These are phyloP conservation scores for Debaryomyces robertsiae DNA, from an alignment of 1,139 yeast species.

Conservation along the genomic window DNA sequence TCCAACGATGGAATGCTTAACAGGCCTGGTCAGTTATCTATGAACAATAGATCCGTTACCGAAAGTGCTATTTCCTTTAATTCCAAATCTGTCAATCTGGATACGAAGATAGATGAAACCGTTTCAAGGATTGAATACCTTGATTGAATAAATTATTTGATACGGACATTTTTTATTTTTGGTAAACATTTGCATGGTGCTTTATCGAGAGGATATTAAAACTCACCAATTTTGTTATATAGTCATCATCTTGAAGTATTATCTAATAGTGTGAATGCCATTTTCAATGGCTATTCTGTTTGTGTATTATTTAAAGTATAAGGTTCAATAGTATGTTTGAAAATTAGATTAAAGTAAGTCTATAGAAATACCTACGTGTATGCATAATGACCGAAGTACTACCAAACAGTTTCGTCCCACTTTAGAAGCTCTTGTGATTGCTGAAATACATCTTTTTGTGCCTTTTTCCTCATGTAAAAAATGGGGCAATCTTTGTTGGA, in stretches of 20 bases:
- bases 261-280: too few species aligned
- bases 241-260: not conserved
- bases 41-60: slow-evolving; percentile 36
- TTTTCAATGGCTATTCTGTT: too few species aligned
- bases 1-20: slow-evolving; percentile 27
- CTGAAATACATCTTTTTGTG: slow-evolving; percentile 78
- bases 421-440: slow-evolving; percentile 71
- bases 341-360: too few species aligned
- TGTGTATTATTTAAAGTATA: too few species aligned
- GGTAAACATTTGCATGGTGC: not conserved
- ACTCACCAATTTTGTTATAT: not conserved
- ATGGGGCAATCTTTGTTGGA: slow-evolving; percentile 97
- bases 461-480: slow-evolving; percentile 95
- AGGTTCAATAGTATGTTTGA: too few species aligned
- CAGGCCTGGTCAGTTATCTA: slow-evolving; percentile 38
- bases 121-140: slow-evolving; percentile 9
- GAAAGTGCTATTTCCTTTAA: slow-evolving; percentile 26
- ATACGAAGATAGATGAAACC: slow-evolving; percentile 10
- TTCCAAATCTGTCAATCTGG: slow-evolving; percentile 2
- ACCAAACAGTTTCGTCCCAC: slow-evolving; percentile 70
- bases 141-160: slow-evolving; percentile 3
- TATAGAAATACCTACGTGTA: not conserved
- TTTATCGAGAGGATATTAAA: not conserved
- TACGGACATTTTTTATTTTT: not conserved
- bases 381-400: slow-evolving; percentile 1